Evolutionary conservation across 495 filamentous ascomycete species (phyloP), one percentile per base, ranked within the genome.

Genomic region (Aspergillus diversus): DNA sequence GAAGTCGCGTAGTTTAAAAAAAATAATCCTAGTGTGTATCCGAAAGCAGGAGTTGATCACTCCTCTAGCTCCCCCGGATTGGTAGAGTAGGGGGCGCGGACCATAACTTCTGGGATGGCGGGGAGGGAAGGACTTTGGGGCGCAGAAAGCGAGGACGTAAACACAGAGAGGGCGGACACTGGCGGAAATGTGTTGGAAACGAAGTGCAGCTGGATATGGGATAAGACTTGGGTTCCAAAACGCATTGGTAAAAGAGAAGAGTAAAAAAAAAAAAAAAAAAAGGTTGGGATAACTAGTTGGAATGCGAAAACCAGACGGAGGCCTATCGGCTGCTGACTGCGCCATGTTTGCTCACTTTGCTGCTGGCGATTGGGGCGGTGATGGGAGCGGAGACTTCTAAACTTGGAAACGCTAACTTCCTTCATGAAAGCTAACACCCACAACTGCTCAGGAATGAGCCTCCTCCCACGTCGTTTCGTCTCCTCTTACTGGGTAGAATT

Each of bases 341-440:
- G 67, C 63, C 67, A 57, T 64, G 67, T 69, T 69, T 69, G 67
- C 47, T 64, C 59, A 34, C 61, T 69, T 69, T 68, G 59, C 43
- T 59, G 49, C 21, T 27, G 21, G 21, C 21, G 21, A 27, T 27
- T 27, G 21, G 21, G 2, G 21, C 58, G 58, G 58, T 60, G 58
- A 54, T 60, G 58, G 49, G 4, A 39, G 50, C 48, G 46, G 35
- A 42, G 31, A 49, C 57, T 65, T 60, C 66, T 68, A 68, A 68
- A 60, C 66, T 68, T 68, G 63, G 66, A 63, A 68, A 68, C 66
- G 48, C 65, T 60, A 67, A 42, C 48, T 31, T 60, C 21, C 51
- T 34, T 54, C 51, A 43, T 47, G 21, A 33, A 49, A 59, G 54
- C 54, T 49, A 48, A 59, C 42, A 27, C 21, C 21, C 21, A 27